Evolutionary conservation across 352 stramenopile genomes (phyloP), one percentile per base, ranked within the genome.

Genomic region (Phytopythium ostracodes): DNA sequence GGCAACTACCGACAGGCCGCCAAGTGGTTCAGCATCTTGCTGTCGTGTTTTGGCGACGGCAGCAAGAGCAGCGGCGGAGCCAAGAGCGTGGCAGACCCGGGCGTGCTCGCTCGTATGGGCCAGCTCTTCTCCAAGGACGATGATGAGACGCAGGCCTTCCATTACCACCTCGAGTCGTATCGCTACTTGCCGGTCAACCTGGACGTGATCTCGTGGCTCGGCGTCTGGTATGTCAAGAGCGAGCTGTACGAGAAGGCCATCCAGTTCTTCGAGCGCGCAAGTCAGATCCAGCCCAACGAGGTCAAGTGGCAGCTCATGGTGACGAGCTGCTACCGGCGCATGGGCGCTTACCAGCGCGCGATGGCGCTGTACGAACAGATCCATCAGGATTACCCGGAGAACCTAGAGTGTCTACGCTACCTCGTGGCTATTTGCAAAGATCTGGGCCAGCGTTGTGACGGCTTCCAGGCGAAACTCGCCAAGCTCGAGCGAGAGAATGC

Each of bases 271-370:
- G 84, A 98, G 66, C 82, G 92, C 27, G 96, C 96, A 57, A 88
- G 89, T 46, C 82, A 98, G 61, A 97, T 99, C 53, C 88, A 99
- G 60, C 95, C 96, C 17, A 93, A 79, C 27, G 96, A 99, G 64
- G 90, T 98, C 56, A 99, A 99, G 66, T 99, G 96, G 96, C 74
- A 89, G 12, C 86, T 99, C 59, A 99, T 99, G 96, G 89, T 98
- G 47, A 97, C 94, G 17, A 97, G 84, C 66, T 98, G 96, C 68
- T 98, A 98, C 69, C 84, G 96, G n/a, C 82, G 96, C 54, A 97
- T 98, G 86, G 93, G 92, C 7, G 82, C 92, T 22, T 97, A 97
- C 65, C 81, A 96, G 44, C 89, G 91, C 24, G 96, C 96, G 20
- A 90, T 99, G 66, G 73, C 93, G 33, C 73, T 98, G 2, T 99